Conservation (phyloP, 371 early-diverging fungal genomes). For the Phascolomyces articulosus region DNA sequence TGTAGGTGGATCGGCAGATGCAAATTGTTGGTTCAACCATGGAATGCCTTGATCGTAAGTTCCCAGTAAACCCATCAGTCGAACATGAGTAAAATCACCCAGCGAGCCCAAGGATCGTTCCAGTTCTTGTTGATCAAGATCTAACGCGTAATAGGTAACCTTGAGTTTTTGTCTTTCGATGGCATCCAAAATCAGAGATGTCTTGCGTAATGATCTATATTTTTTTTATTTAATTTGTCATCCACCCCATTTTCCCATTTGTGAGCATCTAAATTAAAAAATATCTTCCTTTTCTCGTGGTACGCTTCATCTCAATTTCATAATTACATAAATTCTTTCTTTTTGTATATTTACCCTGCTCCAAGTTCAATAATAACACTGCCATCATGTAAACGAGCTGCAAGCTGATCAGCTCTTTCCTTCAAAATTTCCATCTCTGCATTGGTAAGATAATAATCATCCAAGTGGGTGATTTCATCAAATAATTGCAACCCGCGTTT, state of each 20-base stretch:
- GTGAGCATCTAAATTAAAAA: too few species aligned
- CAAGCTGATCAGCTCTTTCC: constrained; percentile 63
- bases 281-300: too few species aligned
- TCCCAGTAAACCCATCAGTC: constrained; percentile 82
- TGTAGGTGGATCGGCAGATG: constrained; percentile 26
- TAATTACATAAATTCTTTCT: too few species aligned
- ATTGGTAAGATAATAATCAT: constrained; percentile 86
- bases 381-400: constrained; percentile 66
- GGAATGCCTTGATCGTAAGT: constrained; percentile 87
- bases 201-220: constrained; percentile 83
- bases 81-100: constrained; percentile 52
- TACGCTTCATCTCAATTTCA: too few species aligned
- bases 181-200: constrained; percentile 75
- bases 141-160: constrained; percentile 91
- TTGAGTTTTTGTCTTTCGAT: constrained; percentile 64
- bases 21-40: constrained; percentile 55
- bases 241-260: too few species aligned
- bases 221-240: not conserved
- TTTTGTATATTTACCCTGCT: constrained; percentile 66
- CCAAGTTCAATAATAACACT: constrained; percentile 84
- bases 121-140: constrained; percentile 83
- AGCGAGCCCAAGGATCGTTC: constrained; percentile 59
- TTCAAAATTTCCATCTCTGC: constrained; percentile 82
- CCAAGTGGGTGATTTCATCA: constrained; percentile 85
- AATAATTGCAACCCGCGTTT: constrained; percentile 83